Evolutionary conservation across 2,329 filamentous ascomycete species (phyloP).

Genomic region (Beauveria brongniartii): DNA sequence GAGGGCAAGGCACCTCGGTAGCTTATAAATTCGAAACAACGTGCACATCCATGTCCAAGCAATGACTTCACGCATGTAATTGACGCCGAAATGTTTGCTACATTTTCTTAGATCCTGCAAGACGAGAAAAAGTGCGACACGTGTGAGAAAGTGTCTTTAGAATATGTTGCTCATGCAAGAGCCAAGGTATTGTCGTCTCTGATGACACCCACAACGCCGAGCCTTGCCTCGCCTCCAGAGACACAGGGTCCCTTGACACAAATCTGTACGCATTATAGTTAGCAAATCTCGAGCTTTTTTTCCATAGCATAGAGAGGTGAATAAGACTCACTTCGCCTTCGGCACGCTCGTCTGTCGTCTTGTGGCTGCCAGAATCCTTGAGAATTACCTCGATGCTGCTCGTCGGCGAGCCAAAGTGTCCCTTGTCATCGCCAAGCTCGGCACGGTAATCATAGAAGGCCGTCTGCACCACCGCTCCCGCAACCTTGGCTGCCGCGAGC

Average conservation of each 20-base stretch:
- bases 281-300: background rate
- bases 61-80: background rate
- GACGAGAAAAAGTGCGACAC: background rate
- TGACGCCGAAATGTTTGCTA: background rate
- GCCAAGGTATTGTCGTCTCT: conserved; percentile 66
- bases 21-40: no score
- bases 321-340: conserved; percentile 52
- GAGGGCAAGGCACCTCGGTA: background rate
- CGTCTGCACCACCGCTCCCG: conserved; percentile 81
- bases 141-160: background rate
- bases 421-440: conserved; percentile 22
- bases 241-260: conserved; percentile 67
- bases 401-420: conserved; percentile 76
- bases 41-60: background rate
- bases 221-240: conserved; percentile 52
- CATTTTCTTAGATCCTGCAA: background rate
- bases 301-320: background rate
- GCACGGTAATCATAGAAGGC: conserved; percentile 80
- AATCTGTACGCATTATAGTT: conserved; percentile 40
- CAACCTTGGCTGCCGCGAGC: conserved; percentile 72
- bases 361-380: conserved; percentile 50
- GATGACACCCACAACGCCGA: conserved; percentile 59
- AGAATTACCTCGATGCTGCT: conserved; percentile 73
- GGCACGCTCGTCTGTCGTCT: conserved; percentile 54
- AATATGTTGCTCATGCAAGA: conserved; percentile 30